Conservation (phyloP, 2,329 filamentous ascomycete species). For the Fusarium irregulare region DNA sequence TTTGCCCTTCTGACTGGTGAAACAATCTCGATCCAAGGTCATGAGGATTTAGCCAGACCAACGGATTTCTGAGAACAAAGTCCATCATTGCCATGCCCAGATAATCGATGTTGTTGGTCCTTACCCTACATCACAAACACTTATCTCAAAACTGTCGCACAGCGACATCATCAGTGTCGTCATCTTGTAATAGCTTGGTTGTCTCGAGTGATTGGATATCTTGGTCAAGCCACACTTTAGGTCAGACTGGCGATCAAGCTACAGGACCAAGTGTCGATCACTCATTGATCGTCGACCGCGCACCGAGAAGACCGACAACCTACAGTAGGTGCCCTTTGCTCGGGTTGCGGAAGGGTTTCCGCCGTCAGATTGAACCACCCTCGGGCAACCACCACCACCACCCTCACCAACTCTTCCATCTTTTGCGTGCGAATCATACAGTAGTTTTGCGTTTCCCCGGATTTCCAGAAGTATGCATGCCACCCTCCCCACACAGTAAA, state of each 20-base stretch:
- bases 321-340: background rate
- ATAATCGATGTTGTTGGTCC: background rate
- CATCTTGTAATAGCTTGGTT: slow-evolving; percentile 22
- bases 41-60: slow-evolving; percentile 6
- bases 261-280: slow-evolving; percentile 27
- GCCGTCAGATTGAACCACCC: slow-evolving; percentile 25
- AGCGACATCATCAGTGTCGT: slow-evolving; percentile 28
- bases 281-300: slow-evolving; percentile 22
- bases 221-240: slow-evolving; percentile 23
- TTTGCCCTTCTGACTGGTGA: background rate
- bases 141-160: slow-evolving; percentile 16
- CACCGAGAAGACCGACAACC: slow-evolving; percentile 23
- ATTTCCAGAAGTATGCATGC: slow-evolving; percentile 42
- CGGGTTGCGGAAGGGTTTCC: slow-evolving; percentile 29
- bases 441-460: slow-evolving; percentile 28
- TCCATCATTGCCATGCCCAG: slow-evolving; percentile 20
- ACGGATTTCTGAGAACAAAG: background rate
- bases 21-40: slow-evolving; percentile 6
- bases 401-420: background rate
- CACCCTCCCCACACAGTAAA: slow-evolving; percentile 33
- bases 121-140: slow-evolving; percentile 13
- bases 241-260: slow-evolving; percentile 27
- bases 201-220: slow-evolving; percentile 19
- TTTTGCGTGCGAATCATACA: background rate
- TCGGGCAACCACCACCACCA: slow-evolving; percentile 8